phyloP scores from a whole-genome alignment of 2,329 filamentous ascomycete genomes.

The Botryotinia calthae region DNA sequence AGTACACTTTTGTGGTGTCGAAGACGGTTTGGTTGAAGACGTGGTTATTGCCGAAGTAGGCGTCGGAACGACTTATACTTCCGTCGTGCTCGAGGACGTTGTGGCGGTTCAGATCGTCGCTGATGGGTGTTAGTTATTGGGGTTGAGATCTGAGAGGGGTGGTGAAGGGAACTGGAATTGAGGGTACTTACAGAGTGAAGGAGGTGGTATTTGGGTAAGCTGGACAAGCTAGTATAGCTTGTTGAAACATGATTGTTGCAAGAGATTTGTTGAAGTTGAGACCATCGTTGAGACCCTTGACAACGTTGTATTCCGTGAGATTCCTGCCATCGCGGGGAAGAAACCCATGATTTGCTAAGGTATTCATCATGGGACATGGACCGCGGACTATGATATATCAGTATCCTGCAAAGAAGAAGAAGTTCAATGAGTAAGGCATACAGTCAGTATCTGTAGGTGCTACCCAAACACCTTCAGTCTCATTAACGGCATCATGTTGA shows the following conservation, averaged over 20 bases:
- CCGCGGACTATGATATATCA: constrained; percentile 30
- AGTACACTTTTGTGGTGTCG: constrained; percentile 3
- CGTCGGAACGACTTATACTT: constrained; percentile 46
- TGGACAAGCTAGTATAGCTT: constrained; percentile 45
- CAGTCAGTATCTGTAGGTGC: background rate
- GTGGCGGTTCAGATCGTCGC: constrained; percentile 4
- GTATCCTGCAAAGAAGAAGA: background rate
- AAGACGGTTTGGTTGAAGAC: constrained; percentile 52
- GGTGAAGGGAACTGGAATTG: background rate
- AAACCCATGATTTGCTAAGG: constrained; percentile 46
- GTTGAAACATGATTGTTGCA: constrained; percentile 43
- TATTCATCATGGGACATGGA: constrained; percentile 46
- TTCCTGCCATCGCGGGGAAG: constrained; percentile 44
- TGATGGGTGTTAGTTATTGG: constrained; percentile 23
- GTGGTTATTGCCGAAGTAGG: constrained; percentile 50
- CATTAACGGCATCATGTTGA: background rate
- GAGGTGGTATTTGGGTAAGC: constrained; percentile 43
- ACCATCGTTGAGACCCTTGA: constrained; percentile 42
- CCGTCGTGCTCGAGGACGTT: constrained; percentile 1
- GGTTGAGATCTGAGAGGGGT: constrained; percentile 16
- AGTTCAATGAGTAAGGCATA: background rate
- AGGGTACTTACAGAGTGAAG: constrained; percentile 7
- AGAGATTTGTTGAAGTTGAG: constrained; percentile 47
- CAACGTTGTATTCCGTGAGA: constrained; percentile 38
- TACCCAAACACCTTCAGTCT: background rate